A percentile compares a stretch with the other conserved stretches of the same genome.
These are phyloP conservation scores for Aegilops tauschii DNA, from an alignment of 176 grass and related monocot genomes.

Conservation along the genomic window DNA sequence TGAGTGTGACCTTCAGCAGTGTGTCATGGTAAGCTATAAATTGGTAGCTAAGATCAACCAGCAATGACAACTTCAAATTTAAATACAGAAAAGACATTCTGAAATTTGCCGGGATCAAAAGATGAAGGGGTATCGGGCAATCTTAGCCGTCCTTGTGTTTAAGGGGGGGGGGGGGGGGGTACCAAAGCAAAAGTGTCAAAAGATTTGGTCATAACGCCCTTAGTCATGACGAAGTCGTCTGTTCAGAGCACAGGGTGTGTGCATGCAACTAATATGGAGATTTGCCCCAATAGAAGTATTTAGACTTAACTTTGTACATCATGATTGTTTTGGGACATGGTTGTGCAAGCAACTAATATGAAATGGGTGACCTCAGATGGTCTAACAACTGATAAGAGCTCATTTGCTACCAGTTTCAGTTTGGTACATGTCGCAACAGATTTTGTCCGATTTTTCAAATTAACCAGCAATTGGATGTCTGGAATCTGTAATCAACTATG, in stretches of 20 bases:
- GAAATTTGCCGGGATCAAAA: not conserved
- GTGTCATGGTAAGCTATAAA: not conserved
- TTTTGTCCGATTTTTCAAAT: not conserved
- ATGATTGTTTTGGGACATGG: not conserved
- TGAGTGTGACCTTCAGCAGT: not conserved
- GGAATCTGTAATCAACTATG: not conserved
- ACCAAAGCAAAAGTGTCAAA: not conserved
- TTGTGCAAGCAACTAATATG: not conserved
- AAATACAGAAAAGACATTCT: not conserved
- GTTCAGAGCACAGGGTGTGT: not conserved
- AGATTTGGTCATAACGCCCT: not conserved
- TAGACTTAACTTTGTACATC: not conserved
- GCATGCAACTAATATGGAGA: not conserved
- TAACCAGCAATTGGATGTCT: not conserved
- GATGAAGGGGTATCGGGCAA: not conserved
- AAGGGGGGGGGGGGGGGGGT: too few species aligned
- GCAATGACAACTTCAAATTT: not conserved
- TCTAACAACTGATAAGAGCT: not conserved
- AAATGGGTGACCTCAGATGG: not conserved
- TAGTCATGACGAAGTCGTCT: not conserved
- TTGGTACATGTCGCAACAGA: not conserved
- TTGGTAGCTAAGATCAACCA: not conserved
- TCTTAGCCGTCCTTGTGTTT: too few species aligned
- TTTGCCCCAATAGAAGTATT: not conserved
- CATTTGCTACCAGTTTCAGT: not conserved